Evolutionary conservation across 202 grass and related monocot species (phyloP).

Genomic region (Zoysia matrella): DNA sequence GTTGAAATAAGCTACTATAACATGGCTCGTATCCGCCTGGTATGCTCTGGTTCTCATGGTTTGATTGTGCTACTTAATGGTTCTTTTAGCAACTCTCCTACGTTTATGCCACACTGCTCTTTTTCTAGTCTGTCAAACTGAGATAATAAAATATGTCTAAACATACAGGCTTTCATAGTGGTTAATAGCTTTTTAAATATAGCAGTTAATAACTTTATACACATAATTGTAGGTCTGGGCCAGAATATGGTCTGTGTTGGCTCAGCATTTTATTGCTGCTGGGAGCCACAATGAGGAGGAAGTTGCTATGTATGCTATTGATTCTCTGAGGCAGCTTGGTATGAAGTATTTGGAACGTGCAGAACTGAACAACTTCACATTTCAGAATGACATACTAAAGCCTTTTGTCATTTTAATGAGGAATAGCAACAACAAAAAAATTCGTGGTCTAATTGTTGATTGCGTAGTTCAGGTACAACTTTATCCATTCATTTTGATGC

Average conservation of each 20-base stretch:
- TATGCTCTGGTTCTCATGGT: constrained; percentile 47
- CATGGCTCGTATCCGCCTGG: constrained; percentile 98
- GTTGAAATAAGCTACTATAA: constrained; percentile 99
- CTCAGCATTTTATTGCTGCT: constrained; percentile 96
- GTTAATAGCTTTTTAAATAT: constrained; percentile 22
- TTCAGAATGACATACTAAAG: constrained; percentile 98
- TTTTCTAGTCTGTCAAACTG: neutral
- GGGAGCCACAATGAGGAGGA: constrained; percentile 95
- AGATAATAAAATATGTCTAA: constrained; percentile 19
- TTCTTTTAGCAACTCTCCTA: neutral
- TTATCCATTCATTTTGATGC: constrained; percentile 23
- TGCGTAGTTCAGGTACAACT: constrained; percentile 91
- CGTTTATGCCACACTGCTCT: constrained; percentile 6
- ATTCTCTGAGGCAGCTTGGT: constrained; percentile 94
- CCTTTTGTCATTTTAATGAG: constrained; percentile 99
- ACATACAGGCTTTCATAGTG: constrained; percentile 14
- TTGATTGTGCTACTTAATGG: constrained; percentile 31
- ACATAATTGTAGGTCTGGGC: constrained; percentile 88
- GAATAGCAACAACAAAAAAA: constrained; percentile 87
- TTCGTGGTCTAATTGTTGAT: constrained; percentile 94
- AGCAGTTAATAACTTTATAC: no score
- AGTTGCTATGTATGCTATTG: constrained; percentile 98
- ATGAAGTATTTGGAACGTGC: constrained; percentile 99
- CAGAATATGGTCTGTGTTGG: constrained; percentile 97
- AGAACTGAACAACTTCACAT: constrained; percentile 98